These are phyloP conservation scores for Verticillium nonalfalfae DNA, from an alignment of 2,329 filamentous ascomycete genomes.

Conservation along the genomic window DNA sequence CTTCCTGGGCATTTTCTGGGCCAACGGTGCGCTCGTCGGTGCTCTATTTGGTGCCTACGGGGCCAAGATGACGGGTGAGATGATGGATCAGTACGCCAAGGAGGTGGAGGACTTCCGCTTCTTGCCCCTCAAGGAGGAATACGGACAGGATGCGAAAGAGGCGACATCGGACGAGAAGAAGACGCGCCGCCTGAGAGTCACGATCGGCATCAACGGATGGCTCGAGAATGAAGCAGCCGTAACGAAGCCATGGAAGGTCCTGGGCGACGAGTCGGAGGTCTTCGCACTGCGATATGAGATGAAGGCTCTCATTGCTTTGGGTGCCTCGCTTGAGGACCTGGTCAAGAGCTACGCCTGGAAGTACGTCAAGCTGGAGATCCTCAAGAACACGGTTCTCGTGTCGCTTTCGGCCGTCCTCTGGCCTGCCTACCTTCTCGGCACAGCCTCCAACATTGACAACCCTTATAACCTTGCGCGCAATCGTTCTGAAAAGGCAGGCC, in stretches of 20 bases:
- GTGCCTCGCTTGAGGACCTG: slow-evolving; percentile 64
- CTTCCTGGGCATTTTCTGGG: slow-evolving; percentile 79
- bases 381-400: slow-evolving; percentile 65
- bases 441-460: slow-evolving; percentile 69
- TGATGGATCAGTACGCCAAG: slow-evolving; percentile 81
- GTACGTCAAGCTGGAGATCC: slow-evolving; percentile 66
- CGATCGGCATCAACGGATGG: slow-evolving; percentile 86
- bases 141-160: slow-evolving; percentile 23
- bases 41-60: slow-evolving; percentile 87
- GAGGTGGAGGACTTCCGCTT: slow-evolving; percentile 81
- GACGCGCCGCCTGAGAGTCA: slow-evolving; percentile 61
- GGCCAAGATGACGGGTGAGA: slow-evolving; percentile 69
- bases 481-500: slow-evolving; percentile 73
- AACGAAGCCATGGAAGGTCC: slow-evolving; percentile 69
- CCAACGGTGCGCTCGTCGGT: slow-evolving; percentile 79
- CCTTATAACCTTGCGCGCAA: slow-evolving; percentile 73
- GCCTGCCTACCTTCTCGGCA: slow-evolving; percentile 60
- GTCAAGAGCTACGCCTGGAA: slow-evolving; percentile 71
- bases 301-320: slow-evolving; percentile 68
- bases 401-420: slow-evolving; percentile 63
- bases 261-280: slow-evolving; percentile 66
- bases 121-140: slow-evolving; percentile 58
- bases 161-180: slow-evolving; percentile 18
- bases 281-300: slow-evolving; percentile 85
- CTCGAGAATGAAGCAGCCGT: slow-evolving; percentile 69